Evolutionary conservation across 208 protist species (phyloP).

Genomic region (Phytomonas francai): DNA sequence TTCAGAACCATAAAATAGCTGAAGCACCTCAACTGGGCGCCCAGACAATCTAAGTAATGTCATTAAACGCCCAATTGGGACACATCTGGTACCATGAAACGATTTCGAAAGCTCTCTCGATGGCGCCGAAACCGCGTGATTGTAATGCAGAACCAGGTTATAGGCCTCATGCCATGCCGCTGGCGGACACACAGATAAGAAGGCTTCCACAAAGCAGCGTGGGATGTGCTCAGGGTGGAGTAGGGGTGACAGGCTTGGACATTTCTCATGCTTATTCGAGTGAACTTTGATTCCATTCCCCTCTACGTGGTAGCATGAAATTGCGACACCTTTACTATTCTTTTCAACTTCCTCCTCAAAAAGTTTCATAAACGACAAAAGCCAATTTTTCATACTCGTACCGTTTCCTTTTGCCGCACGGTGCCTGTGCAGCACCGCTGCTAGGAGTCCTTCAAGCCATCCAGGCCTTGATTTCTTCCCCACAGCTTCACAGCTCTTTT

Average conservation of each 20-base stretch:
- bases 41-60: background rate
- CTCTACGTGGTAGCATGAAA: background rate
- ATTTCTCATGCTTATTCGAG: background rate
- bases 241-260: background rate
- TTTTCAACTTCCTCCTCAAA: background rate
- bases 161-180: slow-evolving; percentile 26
- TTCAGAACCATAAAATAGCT: background rate
- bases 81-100: background rate
- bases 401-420: background rate
- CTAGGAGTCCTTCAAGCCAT: background rate
- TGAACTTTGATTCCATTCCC: background rate
- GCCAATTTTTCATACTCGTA: background rate
- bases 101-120: background rate
- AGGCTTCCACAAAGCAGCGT: slow-evolving; percentile 21
- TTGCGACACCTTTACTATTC: background rate
- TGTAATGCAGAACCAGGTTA: slow-evolving; percentile 11
- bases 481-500: background rate
- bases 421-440: background rate
- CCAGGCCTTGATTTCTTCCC: background rate
- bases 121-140: background rate
- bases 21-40: background rate
- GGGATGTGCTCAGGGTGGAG: background rate
- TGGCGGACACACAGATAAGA: slow-evolving; percentile 20
- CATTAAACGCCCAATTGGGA: background rate
- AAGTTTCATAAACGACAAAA: background rate